These are phyloP conservation scores for Corniculantispora saksenae DNA, from an alignment of 2,329 filamentous ascomycete genomes.

Conservation along the genomic window DNA sequence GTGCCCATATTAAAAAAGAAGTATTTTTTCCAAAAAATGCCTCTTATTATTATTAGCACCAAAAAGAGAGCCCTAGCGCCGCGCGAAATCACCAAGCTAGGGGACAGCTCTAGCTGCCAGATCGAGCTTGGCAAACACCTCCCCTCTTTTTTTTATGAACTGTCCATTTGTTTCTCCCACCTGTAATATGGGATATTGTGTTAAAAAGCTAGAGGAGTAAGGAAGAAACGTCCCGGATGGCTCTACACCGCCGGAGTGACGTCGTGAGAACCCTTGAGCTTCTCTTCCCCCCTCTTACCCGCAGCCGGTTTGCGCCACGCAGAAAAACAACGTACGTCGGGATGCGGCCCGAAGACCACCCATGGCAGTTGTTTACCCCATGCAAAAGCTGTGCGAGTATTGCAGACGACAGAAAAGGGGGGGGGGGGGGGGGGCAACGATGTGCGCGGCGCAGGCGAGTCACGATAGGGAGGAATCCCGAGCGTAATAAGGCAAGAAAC, in stretches of 20 bases:
- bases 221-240: neutral
- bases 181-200: neutral
- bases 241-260: slow-evolving; percentile 15
- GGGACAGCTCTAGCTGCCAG: neutral
- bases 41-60: neutral
- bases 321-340: neutral
- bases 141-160: neutral
- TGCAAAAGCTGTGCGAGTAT: neutral
- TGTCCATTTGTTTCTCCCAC: neutral
- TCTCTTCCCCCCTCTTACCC: too few species aligned
- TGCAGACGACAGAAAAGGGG: neutral
- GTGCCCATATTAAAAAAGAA: too few species aligned
- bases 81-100: neutral
- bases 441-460: too few species aligned
- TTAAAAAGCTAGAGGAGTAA: neutral
- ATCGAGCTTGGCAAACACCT: neutral
- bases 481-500: too few species aligned
- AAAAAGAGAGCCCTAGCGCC: too few species aligned
- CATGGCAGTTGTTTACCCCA: neutral
- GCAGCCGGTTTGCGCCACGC: too few species aligned
- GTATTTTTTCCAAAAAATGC: neutral
- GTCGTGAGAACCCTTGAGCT: neutral
- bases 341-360: neutral
- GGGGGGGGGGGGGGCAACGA: too few species aligned
- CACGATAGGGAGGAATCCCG: too few species aligned